Base-by-base conservation (phyloP, 192 early-diverging fungal genomes). In the Allomyces macrogynus region DNA sequence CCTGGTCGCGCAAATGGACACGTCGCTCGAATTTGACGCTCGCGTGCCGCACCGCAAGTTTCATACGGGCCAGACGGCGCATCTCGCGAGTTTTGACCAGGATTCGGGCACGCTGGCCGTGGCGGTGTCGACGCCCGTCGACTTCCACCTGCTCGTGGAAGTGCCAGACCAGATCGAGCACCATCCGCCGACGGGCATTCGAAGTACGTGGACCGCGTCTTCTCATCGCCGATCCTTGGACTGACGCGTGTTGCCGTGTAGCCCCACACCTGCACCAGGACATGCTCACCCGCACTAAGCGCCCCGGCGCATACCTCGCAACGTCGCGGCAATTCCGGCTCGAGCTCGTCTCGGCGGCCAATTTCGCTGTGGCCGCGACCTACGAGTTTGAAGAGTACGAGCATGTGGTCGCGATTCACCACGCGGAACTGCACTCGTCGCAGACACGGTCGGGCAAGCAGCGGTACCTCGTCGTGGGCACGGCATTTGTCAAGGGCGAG, bases 341-440 rank as follows among this genome's bases (percentile, higher is more conserved):
- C 49, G 89, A 95, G 62, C 75, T 99, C 61, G 78, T 99, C 16
- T 95, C 94, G 20, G 92, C 94, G 1, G 82, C 91, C 0, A 93
- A 91, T 20, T 97, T 90, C 90, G 92, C 97, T 67, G 91, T 87
- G 14, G 89, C 93, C 0, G 94, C 97, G 68, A 71, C 75, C 69
- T 83, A 78, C 68, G 67, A 70, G 42, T 76, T 99, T 68, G 84
- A 86, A 25, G 84, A 82, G 67, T 83, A 87, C 73, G 93, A 97
- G 71, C 89, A 92, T 65, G 82, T 93, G 23, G 76, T 85, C 32
- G 81, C 80, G 23, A 72, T 93, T 63, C 80, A 87, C 60, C 82
- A 82, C 66, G 84, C 94, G 23, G 82, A 80, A 61, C 79, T 99
- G 61, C 86, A 91, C 65, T 87, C 85, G 22, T 86, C 85, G 65